Evolutionary conservation across 176 grass and related monocot genomes (phyloP), one percentile per base, ranked within the genome.

Genomic region (Oryza coarctata): DNA sequence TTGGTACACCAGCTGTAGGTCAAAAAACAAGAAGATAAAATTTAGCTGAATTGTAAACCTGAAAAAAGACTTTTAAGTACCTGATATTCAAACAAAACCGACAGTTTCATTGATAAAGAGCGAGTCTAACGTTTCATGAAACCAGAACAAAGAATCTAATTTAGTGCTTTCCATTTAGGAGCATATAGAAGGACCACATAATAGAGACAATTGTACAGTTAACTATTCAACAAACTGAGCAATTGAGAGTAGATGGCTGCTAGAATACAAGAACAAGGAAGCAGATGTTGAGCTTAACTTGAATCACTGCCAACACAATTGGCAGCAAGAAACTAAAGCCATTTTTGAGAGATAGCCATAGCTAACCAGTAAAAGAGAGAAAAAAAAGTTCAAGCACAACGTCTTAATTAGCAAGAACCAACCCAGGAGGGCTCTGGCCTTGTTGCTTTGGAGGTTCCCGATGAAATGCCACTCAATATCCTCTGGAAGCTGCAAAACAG

Each of bases 381-480:
- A 22, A 23, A 60, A 60, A 60, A 25, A 60, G 8, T 11, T 60
- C 20, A 60, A 60, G 55, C 55, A 60, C 2, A 7, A 7, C 20
- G 50, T 55, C 50, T 60, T 60, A 60, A 60, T 60, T 60, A 60
- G 52, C 55, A 60, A 10, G 55, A 11, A 90, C 87, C 28, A 44
- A 95, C 96, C 86, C 73, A 98, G 82, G 58, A 98, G 82, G 10
- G 93, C 64, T 78, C 43, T 95, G 15, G 84, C 93, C 93, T 98
- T 98, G 80, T 98, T 98, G 77, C 96, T 95, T 77, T 98, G 96
- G 57, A 98, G 77, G 65, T 98, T 93, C 15, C 96, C 91, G 75
- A 98, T 95, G 68, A 98, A 95, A 86, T 98, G 93, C 96, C 96
- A 95, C 49, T 98, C 93, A 80, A 95, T 91, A 90, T 99, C 93